Percentiles rank a stretch among this genome's conserved stretches.
Conservation (phyloP, 2,329 filamentous ascomycete species). For the Sclerotinia spermophila region DNA sequence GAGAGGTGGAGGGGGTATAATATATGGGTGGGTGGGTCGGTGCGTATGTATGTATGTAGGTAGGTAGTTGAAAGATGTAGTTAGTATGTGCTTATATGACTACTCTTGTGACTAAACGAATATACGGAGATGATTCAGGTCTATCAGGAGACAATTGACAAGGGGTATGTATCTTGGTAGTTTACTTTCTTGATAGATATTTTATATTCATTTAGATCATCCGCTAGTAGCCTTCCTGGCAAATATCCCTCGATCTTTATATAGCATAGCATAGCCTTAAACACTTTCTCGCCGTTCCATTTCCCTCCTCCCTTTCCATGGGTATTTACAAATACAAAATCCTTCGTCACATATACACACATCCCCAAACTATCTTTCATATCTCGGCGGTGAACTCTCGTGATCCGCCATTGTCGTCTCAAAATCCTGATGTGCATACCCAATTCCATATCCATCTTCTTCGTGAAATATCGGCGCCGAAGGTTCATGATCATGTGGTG, state of each 20-base stretch:
- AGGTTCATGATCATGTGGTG: conserved; percentile 39
- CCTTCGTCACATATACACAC: background rate
- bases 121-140: background rate
- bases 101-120: background rate
- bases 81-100: background rate
- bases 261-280: background rate
- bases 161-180: background rate
- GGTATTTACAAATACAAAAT: background rate
- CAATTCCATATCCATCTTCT: conserved; percentile 47
- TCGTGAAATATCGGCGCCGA: conserved; percentile 58
- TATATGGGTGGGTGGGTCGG: no score
- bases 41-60: background rate
- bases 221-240: background rate
- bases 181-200: background rate
- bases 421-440: conserved; percentile 24
- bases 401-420: conserved; percentile 17
- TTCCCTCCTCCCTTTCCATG: background rate
- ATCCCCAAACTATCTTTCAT: conserved; percentile 28
- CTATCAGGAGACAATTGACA: background rate
- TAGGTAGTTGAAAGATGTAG: background rate
- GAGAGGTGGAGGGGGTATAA: no score
- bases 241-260: background rate
- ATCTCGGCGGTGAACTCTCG: conserved; percentile 34
- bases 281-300: background rate
- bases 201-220: background rate